These are phyloP conservation scores for Neoascochyta sp. DNA, from an alignment of 2,329 filamentous ascomycete species.

Conservation along the genomic window DNA sequence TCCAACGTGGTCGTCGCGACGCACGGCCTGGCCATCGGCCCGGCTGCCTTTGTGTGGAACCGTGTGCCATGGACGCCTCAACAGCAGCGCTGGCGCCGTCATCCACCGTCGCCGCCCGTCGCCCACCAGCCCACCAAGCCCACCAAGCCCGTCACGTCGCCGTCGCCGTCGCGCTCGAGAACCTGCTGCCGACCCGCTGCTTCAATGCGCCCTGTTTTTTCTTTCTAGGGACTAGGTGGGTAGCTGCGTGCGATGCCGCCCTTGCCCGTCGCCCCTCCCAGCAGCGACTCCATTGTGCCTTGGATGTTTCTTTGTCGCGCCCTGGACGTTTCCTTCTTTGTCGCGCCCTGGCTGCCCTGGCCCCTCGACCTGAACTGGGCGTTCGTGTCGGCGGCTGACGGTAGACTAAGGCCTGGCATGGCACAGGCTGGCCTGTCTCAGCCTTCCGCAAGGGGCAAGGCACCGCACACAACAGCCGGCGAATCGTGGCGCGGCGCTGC, in stretches of 20 bases:
- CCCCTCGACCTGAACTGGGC: not conserved
- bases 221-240: no score
- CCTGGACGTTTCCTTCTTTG: no score
- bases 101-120: no score
- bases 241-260: no score
- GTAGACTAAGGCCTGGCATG: conserved; percentile 12
- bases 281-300: no score
- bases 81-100: conserved; percentile 14
- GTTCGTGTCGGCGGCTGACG: not conserved
- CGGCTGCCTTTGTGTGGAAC: conserved; percentile 17
- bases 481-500: conserved; percentile 17
- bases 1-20: conserved; percentile 13
- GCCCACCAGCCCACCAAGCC: no score
- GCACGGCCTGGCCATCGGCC: conserved; percentile 15
- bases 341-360: no score
- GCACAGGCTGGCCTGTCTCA: conserved; percentile 27
- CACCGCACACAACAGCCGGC: conserved; percentile 13
- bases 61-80: conserved; percentile 20
- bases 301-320: no score
- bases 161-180: conserved; percentile 11
- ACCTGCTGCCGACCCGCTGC: conserved; percentile 5
- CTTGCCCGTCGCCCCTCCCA: no score
- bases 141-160: no score
- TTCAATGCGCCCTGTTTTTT: no score
- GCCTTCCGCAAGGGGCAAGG: conserved; percentile 20